Percentiles rank a stretch among this genome's conserved stretches.
phyloP scores from a whole-genome alignment of 176 grass and related monocot genomes.

The Pontederia paniculata region DNA sequence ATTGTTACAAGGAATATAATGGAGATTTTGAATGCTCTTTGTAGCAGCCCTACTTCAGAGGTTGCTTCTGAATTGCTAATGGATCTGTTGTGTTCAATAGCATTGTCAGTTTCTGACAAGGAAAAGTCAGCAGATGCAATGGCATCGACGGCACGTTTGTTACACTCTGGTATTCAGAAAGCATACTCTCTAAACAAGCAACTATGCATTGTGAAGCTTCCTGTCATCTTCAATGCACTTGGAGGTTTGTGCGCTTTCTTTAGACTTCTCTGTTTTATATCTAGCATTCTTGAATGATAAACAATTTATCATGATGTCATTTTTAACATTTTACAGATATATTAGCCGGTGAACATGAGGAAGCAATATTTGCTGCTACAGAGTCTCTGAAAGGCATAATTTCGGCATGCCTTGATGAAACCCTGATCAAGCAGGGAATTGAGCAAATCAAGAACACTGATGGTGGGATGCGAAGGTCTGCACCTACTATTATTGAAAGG shows the following conservation, averaged over 20 bases:
- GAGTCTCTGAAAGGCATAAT: slow-evolving; percentile 67
- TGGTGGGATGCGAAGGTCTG: slow-evolving; percentile 32
- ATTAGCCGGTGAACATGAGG: slow-evolving; percentile 79
- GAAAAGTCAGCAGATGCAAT: slow-evolving; percentile 69
- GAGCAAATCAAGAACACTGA: slow-evolving; percentile 59
- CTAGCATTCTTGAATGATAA: neutral
- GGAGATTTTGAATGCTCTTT: slow-evolving; percentile 61
- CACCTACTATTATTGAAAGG: slow-evolving; percentile 72
- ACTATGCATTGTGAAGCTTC: slow-evolving; percentile 58
- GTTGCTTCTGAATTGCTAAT: slow-evolving; percentile 51
- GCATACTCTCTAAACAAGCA: slow-evolving; percentile 56
- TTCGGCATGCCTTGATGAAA: slow-evolving; percentile 56
- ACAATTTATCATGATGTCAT: neutral
- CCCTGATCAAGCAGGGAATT: slow-evolving; percentile 55
- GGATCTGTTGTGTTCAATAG: slow-evolving; percentile 62
- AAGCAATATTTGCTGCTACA: slow-evolving; percentile 63
- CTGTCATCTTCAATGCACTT: slow-evolving; percentile 62
- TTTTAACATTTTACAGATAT: slow-evolving; percentile 43
- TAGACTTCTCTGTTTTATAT: slow-evolving; percentile 13
- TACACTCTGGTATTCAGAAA: slow-evolving; percentile 52
- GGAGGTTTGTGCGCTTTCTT: slow-evolving; percentile 45
- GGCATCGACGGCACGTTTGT: slow-evolving; percentile 59
- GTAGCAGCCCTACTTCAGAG: slow-evolving; percentile 43
- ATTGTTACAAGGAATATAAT: slow-evolving; percentile 59
- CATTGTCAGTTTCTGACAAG: slow-evolving; percentile 42